Conservation (phyloP, 202 grass and related monocot species). For the Hordeum pubiflorum region DNA sequence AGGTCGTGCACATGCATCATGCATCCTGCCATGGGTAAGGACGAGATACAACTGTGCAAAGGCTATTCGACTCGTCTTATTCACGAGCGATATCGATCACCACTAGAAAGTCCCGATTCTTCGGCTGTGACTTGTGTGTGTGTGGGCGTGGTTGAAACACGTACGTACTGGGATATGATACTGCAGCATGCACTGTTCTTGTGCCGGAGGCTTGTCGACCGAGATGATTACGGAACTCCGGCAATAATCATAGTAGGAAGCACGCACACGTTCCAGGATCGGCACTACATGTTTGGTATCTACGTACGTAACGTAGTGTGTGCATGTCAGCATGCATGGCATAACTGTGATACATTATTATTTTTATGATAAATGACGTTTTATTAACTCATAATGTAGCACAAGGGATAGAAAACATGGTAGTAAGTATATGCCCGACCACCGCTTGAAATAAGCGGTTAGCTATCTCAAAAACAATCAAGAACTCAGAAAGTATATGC, state of each 20-base stretch:
- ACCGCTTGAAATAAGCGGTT: too few relatives aligned
- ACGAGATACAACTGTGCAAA: neutral
- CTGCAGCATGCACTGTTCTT: neutral
- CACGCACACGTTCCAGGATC: neutral
- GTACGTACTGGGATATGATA: neutral
- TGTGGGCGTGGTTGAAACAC: constrained; percentile 6
- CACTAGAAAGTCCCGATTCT: neutral
- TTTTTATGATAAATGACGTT: too few relatives aligned
- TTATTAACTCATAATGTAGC: too few relatives aligned
- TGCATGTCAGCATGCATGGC: too few relatives aligned
- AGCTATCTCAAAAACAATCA: too few relatives aligned
- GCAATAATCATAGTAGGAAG: neutral
- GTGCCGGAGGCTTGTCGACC: neutral
- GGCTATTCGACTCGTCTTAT: neutral
- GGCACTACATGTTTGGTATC: neutral
- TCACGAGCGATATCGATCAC: neutral
- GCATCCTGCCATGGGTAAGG: neutral
- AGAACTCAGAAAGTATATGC: too few relatives aligned
- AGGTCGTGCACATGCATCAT: neutral
- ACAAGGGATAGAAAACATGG: too few relatives aligned
- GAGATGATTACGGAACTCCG: neutral
- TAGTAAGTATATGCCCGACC: too few relatives aligned
- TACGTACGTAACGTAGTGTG: too few relatives aligned
- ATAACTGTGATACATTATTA: too few relatives aligned
- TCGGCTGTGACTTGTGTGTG: neutral